phyloP scores from a whole-genome alignment of 2,329 filamentous ascomycete species.

The Colletotrichum salicis region DNA sequence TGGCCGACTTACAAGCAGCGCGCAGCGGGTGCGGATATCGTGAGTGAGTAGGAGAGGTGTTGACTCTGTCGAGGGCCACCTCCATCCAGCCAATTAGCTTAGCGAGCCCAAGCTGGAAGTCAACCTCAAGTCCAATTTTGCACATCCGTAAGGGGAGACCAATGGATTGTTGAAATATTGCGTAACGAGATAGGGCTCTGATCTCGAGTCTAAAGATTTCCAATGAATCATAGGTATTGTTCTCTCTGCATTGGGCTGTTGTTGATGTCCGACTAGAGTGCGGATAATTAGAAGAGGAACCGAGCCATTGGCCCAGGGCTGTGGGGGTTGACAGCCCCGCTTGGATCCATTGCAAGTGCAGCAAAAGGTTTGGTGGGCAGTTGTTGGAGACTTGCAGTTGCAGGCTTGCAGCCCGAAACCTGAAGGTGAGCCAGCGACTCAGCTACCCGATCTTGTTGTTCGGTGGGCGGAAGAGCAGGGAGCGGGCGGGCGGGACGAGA shows the following conservation, averaged over 20 bases:
- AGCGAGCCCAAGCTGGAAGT: not conserved
- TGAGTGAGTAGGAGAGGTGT: slow-evolving; percentile 13
- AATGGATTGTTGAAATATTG: not conserved
- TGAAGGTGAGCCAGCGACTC: slow-evolving; percentile 26
- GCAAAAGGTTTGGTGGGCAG: not conserved
- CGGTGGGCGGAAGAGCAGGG: slow-evolving; percentile 32
- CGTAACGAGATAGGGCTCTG: not conserved
- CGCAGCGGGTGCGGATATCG: slow-evolving; percentile 3
- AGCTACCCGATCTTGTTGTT: slow-evolving; percentile 21
- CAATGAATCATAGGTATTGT: not conserved
- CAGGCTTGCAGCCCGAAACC: not conserved
- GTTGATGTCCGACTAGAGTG: slow-evolving; percentile 29
- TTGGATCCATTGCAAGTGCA: slow-evolving; percentile 1
- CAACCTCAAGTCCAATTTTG: not conserved
- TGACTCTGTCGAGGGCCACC: not conserved
- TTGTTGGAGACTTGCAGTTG: not conserved
- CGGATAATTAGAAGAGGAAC: slow-evolving; percentile 18
- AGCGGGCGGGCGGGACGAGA: slow-evolving; percentile 28
- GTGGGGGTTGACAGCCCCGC: not conserved
- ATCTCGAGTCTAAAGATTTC: not conserved
- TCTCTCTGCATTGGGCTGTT: slow-evolving; percentile 16
- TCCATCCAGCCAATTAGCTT: not conserved
- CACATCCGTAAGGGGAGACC: not conserved
- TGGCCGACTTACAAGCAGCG: slow-evolving; percentile 8
- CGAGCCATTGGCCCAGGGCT: slow-evolving; percentile 13